A percentile compares a stretch with the other conserved stretches of the same genome.
Conservation (phyloP, 73 alveolate genomes). For the Halteria grandinella region DNA sequence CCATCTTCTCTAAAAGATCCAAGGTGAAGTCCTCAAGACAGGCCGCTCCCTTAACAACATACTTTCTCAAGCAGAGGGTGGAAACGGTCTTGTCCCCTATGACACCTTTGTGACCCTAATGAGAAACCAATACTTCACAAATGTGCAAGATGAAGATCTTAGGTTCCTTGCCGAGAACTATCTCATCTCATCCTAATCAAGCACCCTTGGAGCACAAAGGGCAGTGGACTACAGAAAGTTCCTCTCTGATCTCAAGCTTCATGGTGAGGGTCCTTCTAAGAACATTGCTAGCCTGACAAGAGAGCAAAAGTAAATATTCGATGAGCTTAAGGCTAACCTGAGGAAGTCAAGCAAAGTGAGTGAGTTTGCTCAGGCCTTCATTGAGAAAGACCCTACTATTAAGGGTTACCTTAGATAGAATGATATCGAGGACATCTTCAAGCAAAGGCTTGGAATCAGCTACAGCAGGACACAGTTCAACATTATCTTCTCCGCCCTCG, state of each 20-base stretch:
- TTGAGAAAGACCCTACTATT: neutral
- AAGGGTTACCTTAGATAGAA: neutral
- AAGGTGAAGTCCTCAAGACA: neutral
- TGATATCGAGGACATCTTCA: neutral
- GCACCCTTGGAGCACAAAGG: too few relatives aligned
- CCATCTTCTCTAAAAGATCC: neutral
- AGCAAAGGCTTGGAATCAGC: neutral
- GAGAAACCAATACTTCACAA: too few relatives aligned
- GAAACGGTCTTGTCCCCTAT: constrained; percentile 2
- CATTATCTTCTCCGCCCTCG: constrained; percentile 15
- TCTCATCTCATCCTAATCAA: neutral
- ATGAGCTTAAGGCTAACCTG: neutral
- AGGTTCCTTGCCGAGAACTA: constrained; percentile 16
- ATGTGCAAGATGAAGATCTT: too few relatives aligned
- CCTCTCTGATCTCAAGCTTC: constrained; percentile 12
- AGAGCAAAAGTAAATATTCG: neutral
- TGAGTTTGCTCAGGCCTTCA: neutral
- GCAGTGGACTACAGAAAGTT: constrained; percentile 36
- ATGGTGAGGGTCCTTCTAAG: neutral
- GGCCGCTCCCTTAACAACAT: neutral
- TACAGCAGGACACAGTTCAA: neutral
- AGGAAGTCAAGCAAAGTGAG: neutral
- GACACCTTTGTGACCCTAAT: too few relatives aligned
- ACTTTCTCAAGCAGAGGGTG: constrained; percentile 3
- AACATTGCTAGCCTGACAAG: neutral